Evolutionary conservation across 495 filamentous ascomycete genomes (phyloP), one percentile per base, ranked within the genome.

Genomic region (Penicillium tannophilum): DNA sequence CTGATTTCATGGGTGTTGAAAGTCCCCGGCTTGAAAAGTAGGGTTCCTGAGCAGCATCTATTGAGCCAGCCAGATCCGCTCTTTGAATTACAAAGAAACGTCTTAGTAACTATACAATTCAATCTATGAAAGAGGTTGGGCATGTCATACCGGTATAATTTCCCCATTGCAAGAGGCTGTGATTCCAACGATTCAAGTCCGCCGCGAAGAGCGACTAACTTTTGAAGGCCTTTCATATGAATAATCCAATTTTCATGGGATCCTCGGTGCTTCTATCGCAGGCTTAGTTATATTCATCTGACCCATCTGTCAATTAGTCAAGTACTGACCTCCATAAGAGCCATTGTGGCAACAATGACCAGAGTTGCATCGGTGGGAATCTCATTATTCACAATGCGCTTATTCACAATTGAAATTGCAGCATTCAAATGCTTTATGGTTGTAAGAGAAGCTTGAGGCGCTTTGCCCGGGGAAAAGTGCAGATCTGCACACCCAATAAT

Each of bases 361-460:
- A 56, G 11, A 39, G 54, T 56, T 14, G 24, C 31, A 19, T 48
- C 45, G 6, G 54, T 48, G 14, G 39, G 30, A 41, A 48, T 16
- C 20, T 56, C 19, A 31, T 39, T 14, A 39, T 23, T 36, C 19
- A 41, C 20, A 24, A 56, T 43, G 35, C 54, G 54, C 23, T 42
- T 24, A 17, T 56, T 56, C 17, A 56, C 39, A 28, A 56, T 56
- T 28, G 44, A 17, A 14, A 56, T 56, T 10, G 54, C 54, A 16
- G 43, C 44, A 50, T 56, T 56, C 16, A 56, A 17, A 41, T 56
- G 54, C 26, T 48, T 48, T 9, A 56, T 28, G 1, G 54, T 56
- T 6, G 20, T 20, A 2, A 41, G 54, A 17, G 23, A 31, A 10
- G 39, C 19, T n/a, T 39, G 19, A 23, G 35, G 9, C 36, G n/a